Evolutionary conservation across 805 yeast genomes (phyloP), one percentile per base, ranked within the genome.

Genomic region (Pichia californica): DNA sequence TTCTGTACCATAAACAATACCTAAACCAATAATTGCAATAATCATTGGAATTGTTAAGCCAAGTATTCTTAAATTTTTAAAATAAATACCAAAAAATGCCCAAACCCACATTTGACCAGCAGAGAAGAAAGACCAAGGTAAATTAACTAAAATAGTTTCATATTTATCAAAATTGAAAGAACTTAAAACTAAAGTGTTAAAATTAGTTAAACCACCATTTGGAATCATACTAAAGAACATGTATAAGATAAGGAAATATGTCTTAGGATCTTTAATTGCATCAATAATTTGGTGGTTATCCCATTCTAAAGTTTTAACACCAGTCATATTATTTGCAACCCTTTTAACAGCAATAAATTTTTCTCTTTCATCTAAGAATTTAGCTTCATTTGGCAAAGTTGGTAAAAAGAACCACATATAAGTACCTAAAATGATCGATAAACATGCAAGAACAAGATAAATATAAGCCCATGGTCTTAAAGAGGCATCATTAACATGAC

Each of bases 361-460:
- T 47, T 48, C 49, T 34, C 48, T 61, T 19, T 54, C 56, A 3
- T 70, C 45, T 40, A 78, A 61, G 50, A 73, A 71, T 50, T 55
- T 62, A 7, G 76, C 74, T 41, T 62, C 66, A 1, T 75, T 57
- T 19, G 83, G 83, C 52, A 75, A 73, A 48, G 71, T 67, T 28
- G 83, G 84, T 49, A 73, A 76, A 19, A 67, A 40, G 45, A 68
- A 64, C 47, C 55, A 54, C 7, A 67, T 52, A 7, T 62, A 30
- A 4, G 65, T 36, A 5, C 68, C 52, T 14, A 66, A 41, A 18
- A 70, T 23, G 28, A 75, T 59, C 0, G 82, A 71, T 20, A 74
- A 49, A 15, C 74, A 70, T 38, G 82, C 84, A 39, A 74, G 64
- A 35, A 76, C 77, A 64, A 59, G 67, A 72, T 47, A 79, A 64